Conservation (phyloP, 2,329 filamentous ascomycete species). For the Pestalotiopsis sp. region DNA sequence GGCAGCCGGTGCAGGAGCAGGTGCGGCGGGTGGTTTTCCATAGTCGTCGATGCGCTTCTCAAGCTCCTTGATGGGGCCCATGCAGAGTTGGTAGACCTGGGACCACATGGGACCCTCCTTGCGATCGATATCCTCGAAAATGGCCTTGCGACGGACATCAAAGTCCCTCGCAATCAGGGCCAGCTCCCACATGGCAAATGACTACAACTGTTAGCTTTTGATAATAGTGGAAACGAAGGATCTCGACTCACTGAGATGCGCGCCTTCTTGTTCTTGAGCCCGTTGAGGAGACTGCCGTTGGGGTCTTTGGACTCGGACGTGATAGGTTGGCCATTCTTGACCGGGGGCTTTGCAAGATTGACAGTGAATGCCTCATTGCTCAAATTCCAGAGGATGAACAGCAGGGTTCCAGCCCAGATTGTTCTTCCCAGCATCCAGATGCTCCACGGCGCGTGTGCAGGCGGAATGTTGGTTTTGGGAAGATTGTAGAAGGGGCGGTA, state of each 20-base stretch:
- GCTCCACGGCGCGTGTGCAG: constrained; percentile 59
- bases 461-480: constrained; percentile 70
- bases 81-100: constrained; percentile 72
- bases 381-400: constrained; percentile 76
- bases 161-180: constrained; percentile 77
- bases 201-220: constrained; percentile 40
- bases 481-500: constrained; percentile 77
- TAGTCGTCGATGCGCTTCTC: constrained; percentile 68
- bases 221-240: background rate
- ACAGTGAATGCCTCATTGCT: constrained; percentile 77
- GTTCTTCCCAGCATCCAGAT: constrained; percentile 59
- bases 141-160: constrained; percentile 72
- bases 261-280: constrained; percentile 81
- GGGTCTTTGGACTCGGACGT: constrained; percentile 87
- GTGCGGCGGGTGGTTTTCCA: constrained; percentile 46
- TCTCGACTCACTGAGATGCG: constrained; percentile 63
- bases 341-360: constrained; percentile 78
- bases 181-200: constrained; percentile 91
- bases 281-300: constrained; percentile 85
- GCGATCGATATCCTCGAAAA: constrained; percentile 87
- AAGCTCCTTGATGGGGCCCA: constrained; percentile 70
- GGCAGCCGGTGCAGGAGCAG: constrained; percentile 29
- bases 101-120: constrained; percentile 80
- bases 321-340: constrained; percentile 84
- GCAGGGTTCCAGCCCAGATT: constrained; percentile 64